Evolutionary conservation across 768 basidiomycete species (phyloP), one percentile per base, ranked within the genome.

Genomic region (Solioccasus polychromus): DNA sequence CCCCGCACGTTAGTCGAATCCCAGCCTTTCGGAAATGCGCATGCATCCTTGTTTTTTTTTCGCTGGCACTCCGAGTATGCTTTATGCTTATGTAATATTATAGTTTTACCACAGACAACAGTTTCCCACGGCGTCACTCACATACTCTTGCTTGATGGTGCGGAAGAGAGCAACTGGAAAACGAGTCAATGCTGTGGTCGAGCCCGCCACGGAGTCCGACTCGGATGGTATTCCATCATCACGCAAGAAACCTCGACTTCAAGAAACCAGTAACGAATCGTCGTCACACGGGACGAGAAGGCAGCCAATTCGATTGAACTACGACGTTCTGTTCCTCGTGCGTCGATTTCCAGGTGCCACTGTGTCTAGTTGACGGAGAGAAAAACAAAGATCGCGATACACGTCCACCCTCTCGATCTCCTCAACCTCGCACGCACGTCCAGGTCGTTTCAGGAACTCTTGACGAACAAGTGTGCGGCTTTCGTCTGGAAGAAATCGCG

Each of bases 381-480:
- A n/a, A n/a, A n/a, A n/a, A n/a, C 31, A 8, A 32, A 32, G n/a
- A 15, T 15, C 31, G 14, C 31, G 14, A 53, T 50, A 10, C 62
- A 70, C 44, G 55, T 77, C 3, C 58, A 66, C 25, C 72, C 71
- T 2, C 32, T 60, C 6, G 32, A 36, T 6, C 11, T 44, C 19
- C 35, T 44, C 7, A 61, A 62, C 44, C 63, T 75, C 7, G 55
- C 74, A 7, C 65, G 72, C 19, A 68, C 70, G 2, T 67, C 66
- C 15, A 70, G 58, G 42, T 45, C 53, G n/a, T 52, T 75, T 34
- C 68, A 71, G 9, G 52, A 50, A n/a, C 51, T 72, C 4, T 65
- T 75, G 5, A 64, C 70, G 55, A 45, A 8, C 19, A 43, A 39
- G 47, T 17, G 61, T 51, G 35, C 61, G 62, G 44, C 50, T 61